Base-by-base conservation (phyloP, 192 early-diverging fungal genomes). In the Phlyctochytrium planicorne region DNA sequence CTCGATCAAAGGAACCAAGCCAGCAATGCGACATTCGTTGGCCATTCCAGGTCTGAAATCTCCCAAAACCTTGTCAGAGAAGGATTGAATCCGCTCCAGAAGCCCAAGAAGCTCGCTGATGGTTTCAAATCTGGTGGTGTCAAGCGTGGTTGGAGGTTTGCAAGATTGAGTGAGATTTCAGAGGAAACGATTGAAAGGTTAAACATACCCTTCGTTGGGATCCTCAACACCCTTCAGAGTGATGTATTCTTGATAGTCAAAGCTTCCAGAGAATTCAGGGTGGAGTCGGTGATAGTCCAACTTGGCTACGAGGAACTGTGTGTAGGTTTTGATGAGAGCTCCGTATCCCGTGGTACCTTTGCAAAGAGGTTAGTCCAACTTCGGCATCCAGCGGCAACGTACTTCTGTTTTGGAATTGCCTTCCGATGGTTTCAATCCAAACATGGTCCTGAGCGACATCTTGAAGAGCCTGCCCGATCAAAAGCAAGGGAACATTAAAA, bases 211-310 rank as follows among this genome's bases (percentile, higher is more conserved):
- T 85, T 97, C 97, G 76, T 98, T 97, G 29, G 97, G 97, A 78
- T 98, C 97, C 66, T 96, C 92, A 55, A 95, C 91, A 59, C 91
- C 91, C 74, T 91, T 93, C 64, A 98, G 75, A 40, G 91, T 91
- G 37, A 95, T 87, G 67, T 96, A 98, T 72, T 98, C 97, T 65
- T 97, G 91, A 77, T 98, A 98, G 70, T 97, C 94, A 83, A 98
- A 98, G 62, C 82, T 91, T 25, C 93, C 97, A 60, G 88, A 91
- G 72, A 97, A 98, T 64, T 94, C 92, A 12, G 93, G 93, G 72
- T 96, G 93, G 37, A 87, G 79, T 33, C 87, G 76, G 73, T 98
- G 97, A 75, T 91, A 98, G 62, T 95, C 88, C 59, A 98, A 85
- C 79, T 98, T 98, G 31, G 88, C 84, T 40, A 88, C 81, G 34